phyloP scores from a whole-genome alignment of 805 yeast species.

The Tetrapisispora fleetii region DNA sequence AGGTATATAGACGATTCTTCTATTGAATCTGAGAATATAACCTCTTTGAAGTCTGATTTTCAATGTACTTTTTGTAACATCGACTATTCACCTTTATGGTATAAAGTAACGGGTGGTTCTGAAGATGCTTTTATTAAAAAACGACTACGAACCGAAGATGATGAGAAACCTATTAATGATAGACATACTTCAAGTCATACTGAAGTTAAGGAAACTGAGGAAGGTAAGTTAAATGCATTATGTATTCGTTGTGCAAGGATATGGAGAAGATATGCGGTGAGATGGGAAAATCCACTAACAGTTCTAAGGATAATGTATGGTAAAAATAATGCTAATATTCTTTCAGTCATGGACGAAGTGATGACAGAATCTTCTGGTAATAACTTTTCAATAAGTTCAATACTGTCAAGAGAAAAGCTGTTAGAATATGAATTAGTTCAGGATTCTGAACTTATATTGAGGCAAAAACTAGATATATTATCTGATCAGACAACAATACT shows the following conservation, averaged over 20 bases:
- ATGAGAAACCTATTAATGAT: conserved; percentile 13
- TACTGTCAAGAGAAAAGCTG: conserved; percentile 30
- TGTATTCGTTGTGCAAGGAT: conserved; percentile 81
- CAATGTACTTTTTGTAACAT: conserved; percentile 64
- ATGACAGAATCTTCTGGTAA: conserved; percentile 14
- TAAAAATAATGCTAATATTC: conserved; percentile 9
- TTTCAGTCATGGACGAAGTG: conserved; percentile 10
- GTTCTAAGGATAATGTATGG: conserved; percentile 40
- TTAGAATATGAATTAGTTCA: conserved; percentile 57
- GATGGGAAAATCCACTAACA: conserved; percentile 74
- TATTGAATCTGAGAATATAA: conserved; percentile 48
- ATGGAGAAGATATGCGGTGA: conserved; percentile 84
- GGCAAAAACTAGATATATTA: conserved; percentile 35
- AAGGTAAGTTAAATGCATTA: conserved; percentile 43
- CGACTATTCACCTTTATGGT: conserved; percentile 30
- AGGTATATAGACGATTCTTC: conserved; percentile 42
- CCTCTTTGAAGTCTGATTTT: conserved; percentile 33
- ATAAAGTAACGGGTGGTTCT: conserved; percentile 27
- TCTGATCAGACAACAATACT: conserved; percentile 10
- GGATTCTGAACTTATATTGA: conserved; percentile 49
- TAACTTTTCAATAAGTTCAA: conserved; percentile 9
- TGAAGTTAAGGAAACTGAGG: not conserved
- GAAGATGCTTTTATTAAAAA: conserved; percentile 18
- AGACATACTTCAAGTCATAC: conserved; percentile 12
- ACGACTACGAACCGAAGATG: conserved; percentile 10